Evolutionary conservation across 768 basidiomycete species (phyloP).

Genomic region (Amanita exitialis): DNA sequence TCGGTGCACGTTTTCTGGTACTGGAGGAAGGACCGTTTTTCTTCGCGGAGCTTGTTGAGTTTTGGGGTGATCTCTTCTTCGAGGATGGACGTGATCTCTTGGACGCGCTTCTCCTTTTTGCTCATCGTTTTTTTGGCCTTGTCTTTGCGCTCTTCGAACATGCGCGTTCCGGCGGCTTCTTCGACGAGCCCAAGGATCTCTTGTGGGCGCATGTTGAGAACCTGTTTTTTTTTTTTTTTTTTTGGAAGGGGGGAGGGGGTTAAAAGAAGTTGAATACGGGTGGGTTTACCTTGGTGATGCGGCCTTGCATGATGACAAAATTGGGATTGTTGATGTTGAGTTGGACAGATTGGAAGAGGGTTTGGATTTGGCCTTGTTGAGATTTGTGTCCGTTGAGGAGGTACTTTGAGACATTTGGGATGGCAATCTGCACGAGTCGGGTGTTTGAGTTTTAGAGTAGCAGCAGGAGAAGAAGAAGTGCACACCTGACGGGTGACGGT

Average conservation of each 20-base stretch:
- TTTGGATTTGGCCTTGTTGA: slow-evolving; percentile 75
- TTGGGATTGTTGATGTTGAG: slow-evolving; percentile 99
- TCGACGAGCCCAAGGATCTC: slow-evolving; percentile 98
- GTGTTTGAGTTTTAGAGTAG: no score
- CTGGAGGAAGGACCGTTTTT: slow-evolving; percentile 82
- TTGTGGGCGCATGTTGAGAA: slow-evolving; percentile 95
- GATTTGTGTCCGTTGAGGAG: slow-evolving; percentile 94
- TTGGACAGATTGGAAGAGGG: slow-evolving; percentile 92
- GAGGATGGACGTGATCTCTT: slow-evolving; percentile 75
- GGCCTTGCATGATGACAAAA: slow-evolving; percentile 99
- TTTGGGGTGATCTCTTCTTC: slow-evolving; percentile 92
- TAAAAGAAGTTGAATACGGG: no score
- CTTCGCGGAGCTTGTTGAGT: slow-evolving; percentile 77
- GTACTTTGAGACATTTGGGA: slow-evolving; percentile 92
- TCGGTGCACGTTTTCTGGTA: slow-evolving; percentile 87
- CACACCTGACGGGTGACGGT: slow-evolving; percentile 92
- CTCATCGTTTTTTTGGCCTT: slow-evolving; percentile 93
- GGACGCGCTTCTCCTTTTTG: slow-evolving; percentile 94
- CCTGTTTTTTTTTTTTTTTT: no score
- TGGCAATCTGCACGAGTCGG: slow-evolving; percentile 54
- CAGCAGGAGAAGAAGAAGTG: background rate
- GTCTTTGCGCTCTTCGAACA: slow-evolving; percentile 98
- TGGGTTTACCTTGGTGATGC: slow-evolving; percentile 99
- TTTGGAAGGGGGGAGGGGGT: no score
- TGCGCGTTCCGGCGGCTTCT: slow-evolving; percentile 95